Base-by-base conservation (phyloP, 1,284 basidiomycete genomes). In the Heterobasidion occidentale region DNA sequence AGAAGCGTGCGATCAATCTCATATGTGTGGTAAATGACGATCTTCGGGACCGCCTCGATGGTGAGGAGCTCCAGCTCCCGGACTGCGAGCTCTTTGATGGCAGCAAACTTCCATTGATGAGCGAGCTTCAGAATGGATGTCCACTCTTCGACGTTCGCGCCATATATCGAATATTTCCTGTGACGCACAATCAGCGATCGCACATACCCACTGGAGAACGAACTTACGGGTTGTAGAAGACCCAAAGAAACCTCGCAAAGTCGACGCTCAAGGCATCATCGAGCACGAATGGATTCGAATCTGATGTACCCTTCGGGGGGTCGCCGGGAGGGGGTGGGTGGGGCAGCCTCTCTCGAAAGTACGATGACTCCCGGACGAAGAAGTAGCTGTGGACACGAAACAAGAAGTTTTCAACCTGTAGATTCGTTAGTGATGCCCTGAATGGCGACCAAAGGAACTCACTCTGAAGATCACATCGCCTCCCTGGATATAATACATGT, bases 331-430 rank as follows among this genome's bases (percentile, higher is more conserved):
- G 72, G 4, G 74, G 62, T 1, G 79, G 74, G 5, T 62, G 59
- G 14, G 70, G 69, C 7, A 87, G 72, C 56, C 75, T 67, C 12
- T 67, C 65, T 12, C 72, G 70, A 70, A 86, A 87, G 61, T 67
- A 71, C 0, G 67, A 59, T 0, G 83, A 87, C 57, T 88, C 86
- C 0, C 86, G 74, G 50, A 80, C 77, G 59, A 88, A 86, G 60
- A 87, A 88, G 46, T 80, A 80, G 11, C 74, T 71, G 58, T 88
- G 84, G 0, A 87, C 77, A n/a, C 78, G 73, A 62, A 85, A 88
- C 4, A 80, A 65, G 35, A 71, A 70, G 51, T 77, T 56, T 34
- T 62, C 61, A 36, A 62, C 61, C 61, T 62, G 38, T 5, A 19
- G 27, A 44, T 45, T n/a, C 17, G n/a, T 51, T 34, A 44, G 47